These are phyloP conservation scores for Erodium trifolium DNA, from an alignment of 441 rosid genomes.

Conservation along the genomic window DNA sequence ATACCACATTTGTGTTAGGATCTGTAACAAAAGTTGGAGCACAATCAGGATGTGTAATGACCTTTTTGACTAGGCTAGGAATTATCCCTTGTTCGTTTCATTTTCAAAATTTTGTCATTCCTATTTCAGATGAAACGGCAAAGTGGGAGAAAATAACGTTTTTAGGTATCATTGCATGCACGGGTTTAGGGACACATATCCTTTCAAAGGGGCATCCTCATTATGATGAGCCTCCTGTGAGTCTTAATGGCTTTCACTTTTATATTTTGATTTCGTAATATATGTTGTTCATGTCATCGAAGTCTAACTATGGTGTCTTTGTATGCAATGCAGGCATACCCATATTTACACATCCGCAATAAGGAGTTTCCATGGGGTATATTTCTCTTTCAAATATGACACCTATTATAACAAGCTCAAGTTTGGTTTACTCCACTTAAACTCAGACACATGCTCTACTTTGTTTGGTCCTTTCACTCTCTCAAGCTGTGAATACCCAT, in stretches of 20 bases:
- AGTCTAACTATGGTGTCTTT: slow-evolving; percentile 10
- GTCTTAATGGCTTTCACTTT: slow-evolving; percentile 12
- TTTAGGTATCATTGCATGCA: slow-evolving; percentile 60
- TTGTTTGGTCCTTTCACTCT: too few relatives aligned
- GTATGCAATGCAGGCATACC: slow-evolving; percentile 46
- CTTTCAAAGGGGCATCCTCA: slow-evolving; percentile 81
- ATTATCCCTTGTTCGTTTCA: background rate
- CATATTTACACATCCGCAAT: slow-evolving; percentile 80
- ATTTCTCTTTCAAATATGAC: background rate
- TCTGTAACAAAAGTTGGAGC: too few relatives aligned
- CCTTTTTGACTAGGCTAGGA: too few relatives aligned
- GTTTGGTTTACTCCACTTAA: too few relatives aligned
- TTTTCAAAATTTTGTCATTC: background rate
- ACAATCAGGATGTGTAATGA: too few relatives aligned
- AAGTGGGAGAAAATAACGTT: slow-evolving; percentile 93
- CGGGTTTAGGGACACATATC: slow-evolving; percentile 34
- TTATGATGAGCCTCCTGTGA: slow-evolving; percentile 73
- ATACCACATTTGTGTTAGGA: too few relatives aligned
- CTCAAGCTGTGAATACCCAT: too few relatives aligned
- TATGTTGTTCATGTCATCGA: background rate
- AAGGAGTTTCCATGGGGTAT: slow-evolving; percentile 99
- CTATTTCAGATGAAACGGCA: slow-evolving; percentile 49
- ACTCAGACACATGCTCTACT: too few relatives aligned
- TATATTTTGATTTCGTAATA: background rate
- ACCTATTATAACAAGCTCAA: background rate